These are phyloP conservation scores for Hygrophoropsis aurantiaca DNA, from an alignment of 768 basidiomycete genomes.

Conservation along the genomic window DNA sequence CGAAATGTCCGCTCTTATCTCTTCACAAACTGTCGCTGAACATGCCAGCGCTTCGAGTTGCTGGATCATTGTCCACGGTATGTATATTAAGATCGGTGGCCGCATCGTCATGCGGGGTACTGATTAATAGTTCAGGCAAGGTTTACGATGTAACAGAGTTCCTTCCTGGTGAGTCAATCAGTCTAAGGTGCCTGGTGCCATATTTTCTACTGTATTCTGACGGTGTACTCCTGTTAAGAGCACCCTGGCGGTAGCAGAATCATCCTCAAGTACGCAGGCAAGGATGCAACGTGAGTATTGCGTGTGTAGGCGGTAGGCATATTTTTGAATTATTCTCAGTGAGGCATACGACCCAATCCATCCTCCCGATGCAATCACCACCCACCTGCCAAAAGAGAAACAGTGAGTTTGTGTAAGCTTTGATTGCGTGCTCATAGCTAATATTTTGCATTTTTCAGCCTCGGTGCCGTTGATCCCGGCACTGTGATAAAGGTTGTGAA, in stretches of 20 bases:
- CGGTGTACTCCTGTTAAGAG: conserved; percentile 18
- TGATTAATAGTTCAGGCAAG: conserved; percentile 40
- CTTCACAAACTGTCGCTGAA: conserved; percentile 44
- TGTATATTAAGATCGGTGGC: conserved; percentile 8
- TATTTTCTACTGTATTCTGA: not conserved
- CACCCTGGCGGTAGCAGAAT: conserved; percentile 69
- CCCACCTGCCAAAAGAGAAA: conserved; percentile 73
- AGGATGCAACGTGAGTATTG: conserved; percentile 73
- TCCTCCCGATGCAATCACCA: conserved; percentile 72
- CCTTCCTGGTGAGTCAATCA: conserved; percentile 46
- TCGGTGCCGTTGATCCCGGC: conserved; percentile 66
- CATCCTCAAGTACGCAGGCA: conserved; percentile 83
- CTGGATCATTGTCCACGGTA: conserved; percentile 79
- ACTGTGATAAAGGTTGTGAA: conserved; percentile 64
- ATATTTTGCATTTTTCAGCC: conserved; percentile 27
- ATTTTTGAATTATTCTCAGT: too few relatives aligned
- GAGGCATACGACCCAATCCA: conserved; percentile 83
- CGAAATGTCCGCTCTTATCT: conserved; percentile 25
- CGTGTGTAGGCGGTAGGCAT: too few relatives aligned
- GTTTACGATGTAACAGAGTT: conserved; percentile 77
- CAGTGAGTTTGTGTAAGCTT: conserved; percentile 44
- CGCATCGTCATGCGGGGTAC: too few relatives aligned
- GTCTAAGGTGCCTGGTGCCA: not conserved
- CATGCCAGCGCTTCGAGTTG: conserved; percentile 56
- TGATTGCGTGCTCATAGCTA: not conserved